phyloP scores from a whole-genome alignment of 192 early-diverging fungal genomes.

The Coemansia sp. region DNA sequence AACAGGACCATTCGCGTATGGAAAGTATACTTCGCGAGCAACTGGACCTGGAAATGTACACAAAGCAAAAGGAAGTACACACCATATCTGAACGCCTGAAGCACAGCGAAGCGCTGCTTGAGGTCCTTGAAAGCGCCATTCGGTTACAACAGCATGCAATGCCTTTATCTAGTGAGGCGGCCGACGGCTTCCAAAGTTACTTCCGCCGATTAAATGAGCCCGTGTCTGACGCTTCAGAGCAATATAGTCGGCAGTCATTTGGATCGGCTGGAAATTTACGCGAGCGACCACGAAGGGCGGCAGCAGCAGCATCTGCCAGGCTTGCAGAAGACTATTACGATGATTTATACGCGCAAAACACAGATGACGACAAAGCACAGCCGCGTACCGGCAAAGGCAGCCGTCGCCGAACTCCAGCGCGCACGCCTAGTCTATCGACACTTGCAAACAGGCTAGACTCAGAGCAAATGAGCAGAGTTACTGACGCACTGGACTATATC shows the following conservation, averaged over 20 bases:
- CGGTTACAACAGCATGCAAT: slow-evolving; percentile 46
- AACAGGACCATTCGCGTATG: slow-evolving; percentile 43
- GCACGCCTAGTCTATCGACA: slow-evolving; percentile 7
- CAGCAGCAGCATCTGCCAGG: slow-evolving; percentile 12
- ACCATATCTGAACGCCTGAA: slow-evolving; percentile 62
- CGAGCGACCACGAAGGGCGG: slow-evolving; percentile 24
- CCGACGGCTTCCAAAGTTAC: slow-evolving; percentile 28
- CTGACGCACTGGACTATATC: slow-evolving; percentile 57
- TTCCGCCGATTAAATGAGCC: slow-evolving; percentile 12
- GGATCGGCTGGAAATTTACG: neutral
- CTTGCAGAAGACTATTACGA: slow-evolving; percentile 7
- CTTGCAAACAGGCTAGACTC: slow-evolving; percentile 24
- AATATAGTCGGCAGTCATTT: slow-evolving; percentile 2
- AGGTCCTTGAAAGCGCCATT: slow-evolving; percentile 56
- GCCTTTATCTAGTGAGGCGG: slow-evolving; percentile 8
- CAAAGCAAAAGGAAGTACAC: slow-evolving; percentile 66
- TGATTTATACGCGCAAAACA: slow-evolving; percentile 34
- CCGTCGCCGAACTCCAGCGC: neutral
- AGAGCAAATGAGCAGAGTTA: slow-evolving; percentile 23
- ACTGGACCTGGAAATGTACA: slow-evolving; percentile 73
- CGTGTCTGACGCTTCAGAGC: neutral
- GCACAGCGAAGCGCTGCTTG: slow-evolving; percentile 58
- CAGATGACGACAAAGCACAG: slow-evolving; percentile 9
- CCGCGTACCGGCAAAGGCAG: neutral
- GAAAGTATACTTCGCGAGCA: slow-evolving; percentile 64